A percentile compares a stretch with the other conserved stretches of the same genome.
These are phyloP conservation scores for Arthroderma uncinatum DNA, from an alignment of 2,329 filamentous ascomycete genomes.

Conservation along the genomic window DNA sequence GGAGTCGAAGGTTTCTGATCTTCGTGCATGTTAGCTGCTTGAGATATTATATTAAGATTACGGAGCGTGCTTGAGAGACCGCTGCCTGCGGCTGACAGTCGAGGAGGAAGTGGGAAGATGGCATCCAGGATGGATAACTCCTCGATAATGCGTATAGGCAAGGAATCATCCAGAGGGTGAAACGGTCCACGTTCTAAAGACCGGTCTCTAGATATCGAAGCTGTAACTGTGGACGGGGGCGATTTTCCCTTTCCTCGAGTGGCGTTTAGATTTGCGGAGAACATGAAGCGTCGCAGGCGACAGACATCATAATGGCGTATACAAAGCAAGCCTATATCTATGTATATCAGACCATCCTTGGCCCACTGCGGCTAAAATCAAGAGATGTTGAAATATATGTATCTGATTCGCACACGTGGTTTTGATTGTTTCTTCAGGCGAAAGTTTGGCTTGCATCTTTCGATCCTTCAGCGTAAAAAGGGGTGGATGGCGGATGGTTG, in stretches of 20 bases:
- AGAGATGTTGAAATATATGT: neutral
- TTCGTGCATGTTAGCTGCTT: neutral
- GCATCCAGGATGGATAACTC: no score
- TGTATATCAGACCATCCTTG: neutral
- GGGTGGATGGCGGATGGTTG: neutral
- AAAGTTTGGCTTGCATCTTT: neutral
- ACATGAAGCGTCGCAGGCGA: neutral
- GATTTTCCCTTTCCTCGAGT: constrained; percentile 2
- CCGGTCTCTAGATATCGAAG: neutral
- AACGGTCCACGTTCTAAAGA: neutral
- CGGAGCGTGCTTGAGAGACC: neutral
- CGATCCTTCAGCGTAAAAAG: neutral
- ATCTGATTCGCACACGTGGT: neutral
- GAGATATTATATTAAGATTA: neutral
- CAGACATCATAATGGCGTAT: neutral
- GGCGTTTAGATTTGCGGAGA: constrained; percentile 1
- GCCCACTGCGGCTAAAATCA: neutral
- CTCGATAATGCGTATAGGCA: neutral
- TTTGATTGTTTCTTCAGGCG: neutral
- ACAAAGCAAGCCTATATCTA: neutral
- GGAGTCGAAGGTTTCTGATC: neutral
- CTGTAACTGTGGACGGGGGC: neutral
- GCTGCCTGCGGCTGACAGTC: no score
- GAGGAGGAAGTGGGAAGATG: no score
- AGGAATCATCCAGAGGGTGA: neutral